Evolutionary conservation across 2,329 filamentous ascomycete species (phyloP).

Genomic region (Sphaerulina musiva): DNA sequence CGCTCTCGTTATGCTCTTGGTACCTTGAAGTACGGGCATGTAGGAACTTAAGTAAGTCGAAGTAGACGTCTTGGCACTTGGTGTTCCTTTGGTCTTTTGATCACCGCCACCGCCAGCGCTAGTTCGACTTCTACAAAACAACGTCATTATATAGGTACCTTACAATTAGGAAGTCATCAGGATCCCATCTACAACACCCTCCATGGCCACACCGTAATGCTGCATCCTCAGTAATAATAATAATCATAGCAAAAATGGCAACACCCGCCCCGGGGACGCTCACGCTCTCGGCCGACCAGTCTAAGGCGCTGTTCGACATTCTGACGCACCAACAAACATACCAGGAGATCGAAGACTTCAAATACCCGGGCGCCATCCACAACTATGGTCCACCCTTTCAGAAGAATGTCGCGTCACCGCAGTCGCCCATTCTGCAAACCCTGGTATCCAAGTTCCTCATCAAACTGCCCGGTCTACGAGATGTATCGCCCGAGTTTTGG

Average conservation of each 20-base stretch:
- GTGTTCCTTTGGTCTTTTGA: too few species aligned
- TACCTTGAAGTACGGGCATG: too few species aligned
- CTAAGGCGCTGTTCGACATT: constrained; percentile 49
- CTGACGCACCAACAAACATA: constrained; percentile 51
- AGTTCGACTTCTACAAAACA: neutral
- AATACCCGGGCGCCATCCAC: constrained; percentile 55
- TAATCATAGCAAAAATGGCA: constrained; percentile 18
- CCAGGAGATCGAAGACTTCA: constrained; percentile 66
- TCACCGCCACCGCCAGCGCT: neutral
- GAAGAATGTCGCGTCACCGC: constrained; percentile 43
- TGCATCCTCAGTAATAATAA: neutral
- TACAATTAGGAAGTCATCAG: neutral
- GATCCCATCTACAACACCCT: neutral
- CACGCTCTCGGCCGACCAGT: constrained; percentile 40
- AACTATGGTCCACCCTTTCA: constrained; percentile 65
- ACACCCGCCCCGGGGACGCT: neutral
- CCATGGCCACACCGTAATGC: neutral
- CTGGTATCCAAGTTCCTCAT: constrained; percentile 61
- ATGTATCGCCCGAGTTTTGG: constrained; percentile 61
- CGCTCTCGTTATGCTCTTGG: too few species aligned
- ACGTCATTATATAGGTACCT: neutral
- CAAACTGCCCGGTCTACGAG: constrained; percentile 58
- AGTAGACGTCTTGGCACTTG: neutral
- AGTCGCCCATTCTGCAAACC: constrained; percentile 60
- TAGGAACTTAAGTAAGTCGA: too few species aligned